Evolutionary conservation across 768 basidiomycete genomes (phyloP), one percentile per base, ranked within the genome.

Genomic region (Trametes sanguinea): DNA sequence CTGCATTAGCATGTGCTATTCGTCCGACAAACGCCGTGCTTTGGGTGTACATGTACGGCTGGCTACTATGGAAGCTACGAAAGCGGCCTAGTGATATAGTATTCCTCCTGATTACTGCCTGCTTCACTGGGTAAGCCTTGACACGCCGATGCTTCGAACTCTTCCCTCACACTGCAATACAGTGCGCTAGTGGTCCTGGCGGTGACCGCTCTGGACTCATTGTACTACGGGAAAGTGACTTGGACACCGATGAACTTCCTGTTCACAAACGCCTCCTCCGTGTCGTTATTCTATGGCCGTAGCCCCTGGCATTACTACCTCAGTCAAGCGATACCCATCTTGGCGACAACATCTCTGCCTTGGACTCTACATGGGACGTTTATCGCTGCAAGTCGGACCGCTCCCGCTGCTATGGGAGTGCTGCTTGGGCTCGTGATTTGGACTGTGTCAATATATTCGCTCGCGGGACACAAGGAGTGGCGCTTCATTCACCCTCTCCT

Each of bases 381-480:
- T 77, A 74, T 74, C 3, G 68, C 72, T 16, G 9, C 53, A n/a
- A 60, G 62, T 4, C 47, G 54, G 9, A 1, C 60, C 7, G 37
- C 66, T 51, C 27, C 58, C 4, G 9, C 8, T 7, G 37, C 54
- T n/a, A 46, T 81, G 29, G 74, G 67, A 45, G 77, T 75, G 17
- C 79, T 94, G 69, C 72, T 85, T 0, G 76, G 74, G 2, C 74
- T 80, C 29, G 66, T 89, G 2, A 63, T 76, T 17, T 93, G 90
- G 88, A 86, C 89, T 0, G 72, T 88, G 33, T 68, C 70, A 2
- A 71, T 89, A 6, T 94, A 92, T 72, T 98, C 96, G 7, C 63
- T 90, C 3, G 81, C 90, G 2, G 88, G 90, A 1, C 97, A 99
- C 77, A 98, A 98, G 69, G 97, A 99, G 79, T 98, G 95, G 94